phyloP scores from a whole-genome alignment of 2,329 filamentous ascomycete genomes.

The Penicillium fuscoglaucum region DNA sequence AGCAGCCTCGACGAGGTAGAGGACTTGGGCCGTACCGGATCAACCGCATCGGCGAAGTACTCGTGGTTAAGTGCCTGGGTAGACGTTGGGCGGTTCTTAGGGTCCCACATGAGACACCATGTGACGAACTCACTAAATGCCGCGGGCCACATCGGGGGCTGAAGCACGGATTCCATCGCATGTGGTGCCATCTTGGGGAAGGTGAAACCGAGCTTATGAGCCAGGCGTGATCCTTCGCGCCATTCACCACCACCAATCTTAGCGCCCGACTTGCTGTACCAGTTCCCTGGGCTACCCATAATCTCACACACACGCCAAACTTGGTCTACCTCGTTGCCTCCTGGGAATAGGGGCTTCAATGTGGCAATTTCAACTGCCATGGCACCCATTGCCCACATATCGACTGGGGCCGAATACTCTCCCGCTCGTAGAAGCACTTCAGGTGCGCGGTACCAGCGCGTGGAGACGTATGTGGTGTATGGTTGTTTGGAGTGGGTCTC shows the following conservation, averaged over 20 bases:
- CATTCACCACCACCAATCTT: slow-evolving; percentile 94
- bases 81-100: slow-evolving; percentile 85
- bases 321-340: slow-evolving; percentile 97
- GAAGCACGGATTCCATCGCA: slow-evolving; percentile 90
- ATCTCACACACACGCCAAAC: slow-evolving; percentile 99
- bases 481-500: slow-evolving; percentile 95
- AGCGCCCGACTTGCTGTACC: slow-evolving; percentile 88
- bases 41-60: slow-evolving; percentile 88
- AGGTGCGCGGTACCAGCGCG: slow-evolving; percentile 90
- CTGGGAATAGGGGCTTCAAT: slow-evolving; percentile 92
- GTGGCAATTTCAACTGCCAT: slow-evolving; percentile 99
- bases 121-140: slow-evolving; percentile 91
- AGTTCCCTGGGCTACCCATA: slow-evolving; percentile 97
- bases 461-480: slow-evolving; percentile 98
- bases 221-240: slow-evolving; percentile 89
- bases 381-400: slow-evolving; percentile 97
- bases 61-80: slow-evolving; percentile 93
- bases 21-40: slow-evolving; percentile 89
- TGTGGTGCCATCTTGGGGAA: slow-evolving; percentile 99
- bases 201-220: slow-evolving; percentile 95
- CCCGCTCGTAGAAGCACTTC: slow-evolving; percentile 92
- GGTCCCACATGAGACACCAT: slow-evolving; percentile 99
- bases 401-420: slow-evolving; percentile 95
- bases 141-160: slow-evolving; percentile 85
- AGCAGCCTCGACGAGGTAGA: slow-evolving; percentile 74